phyloP scores from a whole-genome alignment of 2,329 filamentous ascomycete genomes.

The Diaporthe caulivora region DNA sequence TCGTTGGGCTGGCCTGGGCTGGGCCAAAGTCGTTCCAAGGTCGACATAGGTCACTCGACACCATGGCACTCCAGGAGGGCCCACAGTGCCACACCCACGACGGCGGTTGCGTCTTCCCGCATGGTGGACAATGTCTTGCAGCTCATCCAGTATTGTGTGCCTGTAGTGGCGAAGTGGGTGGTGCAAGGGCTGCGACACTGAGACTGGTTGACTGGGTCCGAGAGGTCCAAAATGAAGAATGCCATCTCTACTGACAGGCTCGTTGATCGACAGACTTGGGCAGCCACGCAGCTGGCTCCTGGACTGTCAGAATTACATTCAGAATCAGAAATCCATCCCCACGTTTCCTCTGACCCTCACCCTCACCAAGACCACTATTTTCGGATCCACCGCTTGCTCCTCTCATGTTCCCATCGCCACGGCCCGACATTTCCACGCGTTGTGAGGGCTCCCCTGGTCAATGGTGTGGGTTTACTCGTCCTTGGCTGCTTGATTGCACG shows the following conservation, averaged over 20 bases:
- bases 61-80: not conserved
- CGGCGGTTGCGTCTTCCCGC: not conserved
- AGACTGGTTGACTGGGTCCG: not conserved
- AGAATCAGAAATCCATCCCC: not conserved
- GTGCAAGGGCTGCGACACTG: not conserved
- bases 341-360: not conserved
- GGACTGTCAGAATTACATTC: not conserved
- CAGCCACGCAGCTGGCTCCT: slow-evolving; percentile 21
- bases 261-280: slow-evolving; percentile 6
- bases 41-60: slow-evolving; percentile 23
- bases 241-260: not conserved
- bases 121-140: slow-evolving; percentile 4
- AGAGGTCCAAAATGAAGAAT: not conserved
- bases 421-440: slow-evolving; percentile 17
- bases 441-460: slow-evolving; percentile 5
- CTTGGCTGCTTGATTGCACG: slow-evolving; percentile 23
- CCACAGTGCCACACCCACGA: not conserved
- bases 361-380: not conserved
- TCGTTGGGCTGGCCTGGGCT: slow-evolving; percentile 17
- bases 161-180: slow-evolving; percentile 6
- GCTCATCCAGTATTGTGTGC: not conserved
- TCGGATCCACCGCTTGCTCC: slow-evolving; percentile 21
- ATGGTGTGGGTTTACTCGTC: slow-evolving; percentile 25
- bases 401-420: slow-evolving; percentile 21
- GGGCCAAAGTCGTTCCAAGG: slow-evolving; percentile 15